Base-by-base conservation (phyloP, 305 asterid species). In the Fraxinus nigra region DNA sequence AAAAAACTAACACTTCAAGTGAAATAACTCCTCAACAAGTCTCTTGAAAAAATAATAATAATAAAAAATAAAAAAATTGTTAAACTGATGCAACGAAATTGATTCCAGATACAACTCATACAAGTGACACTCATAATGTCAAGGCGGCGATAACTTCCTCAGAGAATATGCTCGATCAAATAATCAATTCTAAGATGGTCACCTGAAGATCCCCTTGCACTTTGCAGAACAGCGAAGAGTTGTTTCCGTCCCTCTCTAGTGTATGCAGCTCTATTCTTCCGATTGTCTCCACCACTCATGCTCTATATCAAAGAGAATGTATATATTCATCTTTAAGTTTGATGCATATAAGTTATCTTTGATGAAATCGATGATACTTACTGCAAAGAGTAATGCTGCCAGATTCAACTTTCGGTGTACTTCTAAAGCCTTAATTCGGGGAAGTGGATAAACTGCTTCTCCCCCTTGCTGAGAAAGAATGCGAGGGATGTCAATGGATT, bases 141-240 rank as follows among this genome's bases (percentile, higher is more conserved):
- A 84, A 30, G 48, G 37, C 77, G 76, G 48, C 63, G 61, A 85
- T 81, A 40, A 75, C 28, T 33, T 72, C 76, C 76, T 30, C 46
- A 67, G 76, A 26, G 38, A 37, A 63, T 69, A 74, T 72, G 40
- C 82, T 37, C 79, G 24, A 76, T 24, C 87, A 79, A 73, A 30
- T 35, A 26, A 46, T 16, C 77, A 72, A 34, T 72, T 72, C 16
- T 32, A 24, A 43, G 14, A 46, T 4, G 8, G 86, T 86, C 88
- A 97, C 99, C 99, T 92, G 99, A 97, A 77, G 99, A 95, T 80
- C 99, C 99, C 89, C 97, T 88, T 83, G 98, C 99, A 89, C 97
- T 91, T 87, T 97, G 99, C 89, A 97, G 84, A 89, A 97, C 98
- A 79, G 99, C 97, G 83, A 97, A 97, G 80, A 97, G 97, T 87